phyloP scores from a whole-genome alignment of 2,329 filamentous ascomycete species.

The Sporothrix dimorphospora region DNA sequence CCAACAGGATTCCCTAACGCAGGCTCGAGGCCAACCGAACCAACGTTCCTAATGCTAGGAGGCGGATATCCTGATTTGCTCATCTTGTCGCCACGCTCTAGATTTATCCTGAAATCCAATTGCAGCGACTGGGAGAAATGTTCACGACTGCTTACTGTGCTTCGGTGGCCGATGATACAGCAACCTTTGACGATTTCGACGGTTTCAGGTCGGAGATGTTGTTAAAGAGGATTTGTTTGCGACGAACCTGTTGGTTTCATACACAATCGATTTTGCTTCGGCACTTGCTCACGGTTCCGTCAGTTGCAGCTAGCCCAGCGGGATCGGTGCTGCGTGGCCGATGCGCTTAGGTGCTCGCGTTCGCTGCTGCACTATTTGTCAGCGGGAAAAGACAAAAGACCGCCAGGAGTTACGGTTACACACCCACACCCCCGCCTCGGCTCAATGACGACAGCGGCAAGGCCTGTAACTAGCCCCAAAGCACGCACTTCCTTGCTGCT shows the following conservation, averaged over 20 bases:
- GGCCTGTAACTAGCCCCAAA: constrained; percentile 9
- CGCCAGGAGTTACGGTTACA: not conserved
- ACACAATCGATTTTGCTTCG: not conserved
- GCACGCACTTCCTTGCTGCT: constrained; percentile 20
- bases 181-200: not conserved
- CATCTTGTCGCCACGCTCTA: not conserved
- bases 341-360: not conserved
- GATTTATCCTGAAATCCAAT: not conserved
- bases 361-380: not conserved
- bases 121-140: not conserved
- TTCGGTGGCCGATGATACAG: not conserved
- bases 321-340: constrained; percentile 1
- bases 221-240: not conserved
- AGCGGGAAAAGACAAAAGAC: not conserved
- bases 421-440: not conserved
- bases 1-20: not conserved
- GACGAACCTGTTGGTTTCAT: not conserved
- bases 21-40: too few relatives aligned
- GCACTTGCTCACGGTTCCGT: constrained; percentile 11
- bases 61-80: not conserved
- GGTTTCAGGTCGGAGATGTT: not conserved
- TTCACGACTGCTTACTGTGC: not conserved
- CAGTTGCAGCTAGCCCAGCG: not conserved
- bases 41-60: not conserved
- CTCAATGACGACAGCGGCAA: constrained; percentile 32